Evolutionary conservation across 106 monocot genomes (phyloP).

Genomic region (Platanthera guangdongensis): DNA sequence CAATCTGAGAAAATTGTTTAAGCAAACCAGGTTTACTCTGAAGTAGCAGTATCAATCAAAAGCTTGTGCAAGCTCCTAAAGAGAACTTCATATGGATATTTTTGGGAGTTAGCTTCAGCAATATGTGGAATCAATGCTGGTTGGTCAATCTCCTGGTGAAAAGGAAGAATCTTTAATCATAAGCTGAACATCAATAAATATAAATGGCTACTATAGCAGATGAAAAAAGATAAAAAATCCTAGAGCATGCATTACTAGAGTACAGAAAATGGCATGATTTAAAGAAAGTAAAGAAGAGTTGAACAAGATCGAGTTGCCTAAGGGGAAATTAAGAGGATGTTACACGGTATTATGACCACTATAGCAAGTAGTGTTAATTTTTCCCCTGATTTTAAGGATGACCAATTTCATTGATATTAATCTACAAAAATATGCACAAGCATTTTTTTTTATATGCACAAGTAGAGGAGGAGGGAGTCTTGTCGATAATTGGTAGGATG

Average conservation of each 20-base stretch:
- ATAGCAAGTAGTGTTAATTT: not conserved
- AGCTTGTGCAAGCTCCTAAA: slow-evolving; percentile 98
- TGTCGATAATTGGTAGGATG: too few relatives aligned
- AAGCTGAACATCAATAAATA: not conserved
- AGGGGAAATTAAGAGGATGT: not conserved
- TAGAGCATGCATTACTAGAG: not conserved
- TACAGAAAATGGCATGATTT: not conserved
- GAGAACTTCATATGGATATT: slow-evolving; percentile 96
- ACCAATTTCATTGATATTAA: not conserved
- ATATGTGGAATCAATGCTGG: slow-evolving; percentile 99
- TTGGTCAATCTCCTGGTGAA: slow-evolving; percentile 87
- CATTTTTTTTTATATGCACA: too few relatives aligned
- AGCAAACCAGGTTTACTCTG: slow-evolving; percentile 50
- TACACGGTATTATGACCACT: not conserved
- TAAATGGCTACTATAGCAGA: not conserved
- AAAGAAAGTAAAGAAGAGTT: not conserved
- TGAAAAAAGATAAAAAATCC: not conserved
- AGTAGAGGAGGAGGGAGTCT: too few relatives aligned
- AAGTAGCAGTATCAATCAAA: slow-evolving; percentile 97
- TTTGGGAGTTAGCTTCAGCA: slow-evolving; percentile 90
- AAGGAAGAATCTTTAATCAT: not conserved
- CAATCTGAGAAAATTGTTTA: not conserved
- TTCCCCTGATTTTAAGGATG: not conserved
- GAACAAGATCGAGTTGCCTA: not conserved
- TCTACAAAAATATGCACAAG: not conserved